Evolutionary conservation across 345 rosid genomes (phyloP), one percentile per base, ranked within the genome.

Genomic region (Populus nigra): DNA sequence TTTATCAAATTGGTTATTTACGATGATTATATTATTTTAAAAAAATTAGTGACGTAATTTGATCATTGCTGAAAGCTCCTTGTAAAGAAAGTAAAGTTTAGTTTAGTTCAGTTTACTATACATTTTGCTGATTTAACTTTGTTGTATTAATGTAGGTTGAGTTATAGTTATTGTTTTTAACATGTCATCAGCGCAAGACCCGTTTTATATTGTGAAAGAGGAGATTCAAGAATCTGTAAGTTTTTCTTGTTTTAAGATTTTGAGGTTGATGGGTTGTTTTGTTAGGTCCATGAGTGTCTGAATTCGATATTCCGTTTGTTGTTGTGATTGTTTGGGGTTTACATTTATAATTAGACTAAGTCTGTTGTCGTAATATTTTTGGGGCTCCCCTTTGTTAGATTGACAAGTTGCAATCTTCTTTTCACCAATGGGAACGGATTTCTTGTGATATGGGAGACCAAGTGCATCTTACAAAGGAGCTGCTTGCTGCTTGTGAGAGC

Each of bases 101-200:
- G 65, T 25, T 4, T 33, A 33, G 36, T 0, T 53, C 7, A 53
- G n/a, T 53, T 59, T 23, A 23, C 29, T 23, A 4, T 23, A 23
- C 29, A 10, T n/a, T 59, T 59, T 50, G 22, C 27, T 49, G 35
- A 47, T 49, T 75, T 71, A 53, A 49, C 22, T 7, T 29, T 39
- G 27, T 38, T 76, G 20, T 41, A 20, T 68, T 63, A 16, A 29
- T 38, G 39, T 38, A 68, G 79, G 72, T 25, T 36, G 27, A 39
- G 20, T 6, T 23, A 17, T 27, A 17, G 20, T 27, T 39, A 20
- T 62, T 70, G 41, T 11, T 62, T 5, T 5, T 29, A n/a, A 67
- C 41, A 96, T 96, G 99, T 91, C 98, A 81, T 92, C 97, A 7
- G 97, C 98, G 18, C 98, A 94, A 85, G 99, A 96, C 89, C 99